Base-by-base conservation (phyloP, 2,329 filamentous ascomycete species). In the Blumeria graminis region DNA sequence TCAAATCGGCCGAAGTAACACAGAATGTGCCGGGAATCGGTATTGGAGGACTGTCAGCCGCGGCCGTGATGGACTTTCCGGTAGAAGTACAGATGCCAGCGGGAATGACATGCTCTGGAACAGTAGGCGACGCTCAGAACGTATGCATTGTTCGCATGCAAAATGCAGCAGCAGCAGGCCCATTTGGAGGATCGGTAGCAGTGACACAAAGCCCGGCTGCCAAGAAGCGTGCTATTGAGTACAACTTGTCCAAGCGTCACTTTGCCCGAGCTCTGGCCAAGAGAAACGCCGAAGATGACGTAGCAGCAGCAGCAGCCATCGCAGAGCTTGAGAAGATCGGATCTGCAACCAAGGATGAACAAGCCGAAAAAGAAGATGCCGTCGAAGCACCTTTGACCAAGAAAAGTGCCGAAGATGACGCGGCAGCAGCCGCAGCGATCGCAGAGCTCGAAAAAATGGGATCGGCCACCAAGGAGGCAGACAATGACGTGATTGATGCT, bases 111-210 rank as follows among this genome's bases (percentile, higher is more conserved):
- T 84, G 81, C 68, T 71, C 74, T 33, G 81, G 72, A 57, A 71
- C 70, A 46, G 76, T 75, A 7, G 80, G 73, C 55, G 78, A 76
- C 32, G 79, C 73, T 13, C 62, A 70, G 58, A 78, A 79, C 62
- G 79, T 84, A 62, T 84, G 81, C 69, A 68, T 84, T 57, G 78
- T 80, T 35, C 76, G 79, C 58, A 70, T 84, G 57, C 74, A 77
- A 64, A 84, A 84, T 70, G 63, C 67, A 3, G 76, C 80, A 11
- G 68, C 73, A 16, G 50, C 78, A 6, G 79, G 80, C 4, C 80
- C 80, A 16, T 82, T 83, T 59, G 79, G 80, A 62, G 79, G 80
- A 54, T 77, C 75, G 13, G 77, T 72, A 34, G 79, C 78, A 33
- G 82, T 82, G 65, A 81, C 77, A 0, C 76, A 80, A 72, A 72